A percentile compares a stretch with the other conserved stretches of the same genome.
Evolutionary conservation across 75 land plant species (phyloP).

Genomic region (Picea sitchensis): DNA sequence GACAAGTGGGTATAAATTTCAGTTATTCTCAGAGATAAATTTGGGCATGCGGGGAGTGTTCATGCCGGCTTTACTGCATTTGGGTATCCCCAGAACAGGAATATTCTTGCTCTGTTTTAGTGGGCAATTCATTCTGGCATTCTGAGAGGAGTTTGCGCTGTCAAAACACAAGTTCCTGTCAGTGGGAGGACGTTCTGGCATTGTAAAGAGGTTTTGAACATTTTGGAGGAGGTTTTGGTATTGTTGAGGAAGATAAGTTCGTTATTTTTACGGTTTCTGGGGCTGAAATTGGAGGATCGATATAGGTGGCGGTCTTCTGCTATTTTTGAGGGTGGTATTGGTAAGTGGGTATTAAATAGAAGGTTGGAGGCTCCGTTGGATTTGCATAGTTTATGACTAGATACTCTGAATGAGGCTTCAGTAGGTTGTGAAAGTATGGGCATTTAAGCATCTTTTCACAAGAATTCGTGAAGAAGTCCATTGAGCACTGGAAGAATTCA

Average conservation of each 20-base stretch:
- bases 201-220: too few relatives aligned
- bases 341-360: too few relatives aligned
- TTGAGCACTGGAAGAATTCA: neutral
- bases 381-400: neutral
- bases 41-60: too few relatives aligned
- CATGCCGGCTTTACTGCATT: too few relatives aligned
- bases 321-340: neutral
- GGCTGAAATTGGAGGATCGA: neutral
- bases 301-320: neutral
- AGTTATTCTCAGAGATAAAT: too few relatives aligned
- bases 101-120: too few relatives aligned
- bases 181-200: too few relatives aligned
- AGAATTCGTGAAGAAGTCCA: neutral
- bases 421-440: neutral
- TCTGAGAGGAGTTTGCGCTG: too few relatives aligned
- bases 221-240: neutral
- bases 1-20: too few relatives aligned
- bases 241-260: neutral
- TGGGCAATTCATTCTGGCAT: too few relatives aligned
- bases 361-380: neutral
- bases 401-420: neutral
- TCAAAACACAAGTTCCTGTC: too few relatives aligned
- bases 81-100: too few relatives aligned
- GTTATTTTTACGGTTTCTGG: neutral
- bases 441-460: neutral